Percentiles rank a stretch among this genome's conserved stretches.
Conservation (phyloP, 2,329 filamentous ascomycete species). For the Colletotrichum incanum region DNA sequence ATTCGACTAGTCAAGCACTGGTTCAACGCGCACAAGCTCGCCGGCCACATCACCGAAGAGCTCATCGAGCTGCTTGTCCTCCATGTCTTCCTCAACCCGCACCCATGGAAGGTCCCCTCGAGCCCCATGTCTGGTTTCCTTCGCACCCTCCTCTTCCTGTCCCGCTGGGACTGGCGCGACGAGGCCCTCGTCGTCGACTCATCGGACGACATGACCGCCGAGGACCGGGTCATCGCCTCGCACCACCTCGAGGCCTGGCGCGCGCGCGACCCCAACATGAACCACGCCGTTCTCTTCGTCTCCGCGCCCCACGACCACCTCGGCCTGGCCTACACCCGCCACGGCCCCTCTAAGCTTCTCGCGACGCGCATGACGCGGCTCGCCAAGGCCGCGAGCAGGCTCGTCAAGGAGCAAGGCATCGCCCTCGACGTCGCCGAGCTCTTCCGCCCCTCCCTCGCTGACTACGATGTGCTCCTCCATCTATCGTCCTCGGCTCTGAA, state of each 20-base stretch:
- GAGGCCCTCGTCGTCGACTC: conserved; percentile 88
- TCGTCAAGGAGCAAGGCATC: conserved; percentile 69
- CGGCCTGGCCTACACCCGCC: conserved; percentile 85
- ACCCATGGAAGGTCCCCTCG: conserved; percentile 85
- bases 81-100: conserved; percentile 84
- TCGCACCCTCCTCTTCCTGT: conserved; percentile 83
- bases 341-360: conserved; percentile 82
- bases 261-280: conserved; percentile 90
- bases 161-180: conserved; percentile 92
- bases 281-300: conserved; percentile 84
- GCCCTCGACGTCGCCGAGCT: conserved; percentile 71
- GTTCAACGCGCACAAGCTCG: conserved; percentile 88
- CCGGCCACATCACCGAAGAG: conserved; percentile 82
- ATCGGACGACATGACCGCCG: conserved; percentile 73
- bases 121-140: conserved; percentile 86
- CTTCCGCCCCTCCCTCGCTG: conserved; percentile 80
- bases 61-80: conserved; percentile 87
- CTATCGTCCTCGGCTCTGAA: conserved; percentile 71
- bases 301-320: conserved; percentile 84
- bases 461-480: conserved; percentile 91
- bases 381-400: conserved; percentile 80
- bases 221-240: conserved; percentile 74
- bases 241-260: conserved; percentile 88
- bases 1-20: conserved; percentile 91
- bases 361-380: conserved; percentile 87